Base-by-base conservation (phyloP, 2,329 filamentous ascomycete genomes). In the Fusarium multiceps region DNA sequence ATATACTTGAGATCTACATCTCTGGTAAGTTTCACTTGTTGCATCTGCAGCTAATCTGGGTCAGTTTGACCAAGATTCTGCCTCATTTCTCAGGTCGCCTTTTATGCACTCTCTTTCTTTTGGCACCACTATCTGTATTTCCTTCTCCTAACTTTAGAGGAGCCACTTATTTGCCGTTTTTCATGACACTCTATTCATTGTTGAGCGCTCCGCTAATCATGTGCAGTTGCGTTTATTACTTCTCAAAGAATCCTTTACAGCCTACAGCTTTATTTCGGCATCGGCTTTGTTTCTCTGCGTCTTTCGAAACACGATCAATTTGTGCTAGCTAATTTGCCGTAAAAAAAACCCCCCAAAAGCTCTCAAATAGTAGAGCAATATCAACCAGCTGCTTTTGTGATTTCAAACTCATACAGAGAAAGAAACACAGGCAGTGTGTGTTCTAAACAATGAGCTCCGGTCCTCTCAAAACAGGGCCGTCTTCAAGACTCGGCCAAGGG, bases 401-500 rank as follows among this genome's bases (percentile, higher is more conserved):
- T 41, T 45, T 40, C 37, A 45, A 41, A 25, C 60, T 60, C 58
- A 62, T 63, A 63, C 49, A 66, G 54, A 49, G 60, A 64, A 64
- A 64, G 57, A 69, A 57, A 27, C 28, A n/a, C 32, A 67, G 45
- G 40, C 51, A 56, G 55, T 49, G 46, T 50, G 40, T 41, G 56
- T 63, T 50, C 55, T 57, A 62, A 63, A 82, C 74, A 67, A 88
- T 89, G 86, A 88, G 82, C 77, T 82, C 85, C 68, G 80, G 78
- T 71, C 79, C 81, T 57, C 78, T 81, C 72, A 90, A 89, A 75
- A 72, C 84, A 63, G 83, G 82, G 67, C 80, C 84, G 72, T 77
- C 81, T 66, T 79, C 83, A 28, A 90, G 88, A 81, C 80, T 83
- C 65, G 86, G 82, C 75, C 82, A 84, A 75, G 80, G 81, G 61